Evolutionary conservation across 176 grass and related monocot genomes (phyloP), one percentile per base, ranked within the genome.

Genomic region (Aegilops longissima): DNA sequence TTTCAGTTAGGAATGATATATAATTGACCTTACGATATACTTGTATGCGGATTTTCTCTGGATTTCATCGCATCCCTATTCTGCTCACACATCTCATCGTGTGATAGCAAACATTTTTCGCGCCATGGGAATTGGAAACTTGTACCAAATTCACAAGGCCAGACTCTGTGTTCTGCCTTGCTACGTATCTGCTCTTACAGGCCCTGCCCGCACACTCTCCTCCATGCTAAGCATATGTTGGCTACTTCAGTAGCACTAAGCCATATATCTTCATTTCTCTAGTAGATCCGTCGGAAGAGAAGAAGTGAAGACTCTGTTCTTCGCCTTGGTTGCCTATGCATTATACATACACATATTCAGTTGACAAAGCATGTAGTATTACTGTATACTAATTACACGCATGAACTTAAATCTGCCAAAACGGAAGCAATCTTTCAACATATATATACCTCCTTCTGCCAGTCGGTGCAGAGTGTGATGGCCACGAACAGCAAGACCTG

Each of bases 361-460:
- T 39, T 36, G 7, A 36, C 31, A 20, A 66, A 29, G 14, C 10
- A 12, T 54, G 42, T 51, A 51, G 39, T 40, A 40, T 40, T 14
- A 14, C 12, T 14, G 14, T 21, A 58, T 7, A 58, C 54, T 54
- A 35, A 35, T 7, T 56, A 20, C 5, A 56, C 52, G 5, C 49
- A 18, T 56, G 17, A 56, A 56, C 65, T 1, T 67, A 31, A 36
- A 21, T 38, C 20, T 11, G 20, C 2, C 35, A 40, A 18, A 71
- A n/a, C 0, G 8, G 14, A 59, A 4, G 12, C 52, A 14, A 70
- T 29, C 14, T 18, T 1, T 20, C 82, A 35, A 16, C 47, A 51
- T 12, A 45, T 10, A 1, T 14, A 6, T 87, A 97, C 95, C 86
- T 95, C 92, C 24, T 84, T 90, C 5, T 93, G 82, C 95, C 90